Conservation (phyloP, 345 rosid species). For the Lumnitzera racemosa region DNA sequence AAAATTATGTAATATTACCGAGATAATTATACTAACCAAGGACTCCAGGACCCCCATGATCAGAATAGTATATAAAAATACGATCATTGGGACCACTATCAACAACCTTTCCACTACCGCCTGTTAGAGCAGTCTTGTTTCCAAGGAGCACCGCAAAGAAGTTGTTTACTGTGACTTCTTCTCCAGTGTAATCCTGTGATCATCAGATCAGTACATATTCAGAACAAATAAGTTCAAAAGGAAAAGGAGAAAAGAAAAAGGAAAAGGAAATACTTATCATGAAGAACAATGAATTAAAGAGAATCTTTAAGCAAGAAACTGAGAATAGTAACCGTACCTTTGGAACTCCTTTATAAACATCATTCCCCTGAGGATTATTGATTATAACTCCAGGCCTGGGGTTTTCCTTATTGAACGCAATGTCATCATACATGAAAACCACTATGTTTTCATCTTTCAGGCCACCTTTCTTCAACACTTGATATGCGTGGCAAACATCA, state of each 20-base stretch:
- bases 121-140: conserved; percentile 57
- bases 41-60: conserved; percentile 92
- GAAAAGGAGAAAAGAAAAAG: conserved; percentile 1
- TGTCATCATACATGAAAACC: conserved; percentile 43
- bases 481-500: conserved; percentile 40
- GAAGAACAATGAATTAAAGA: not conserved
- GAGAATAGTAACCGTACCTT: conserved; percentile 14
- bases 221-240: conserved; percentile 7
- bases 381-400: conserved; percentile 37
- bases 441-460: conserved; percentile 37
- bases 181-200: conserved; percentile 79
- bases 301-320: not conserved
- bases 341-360: conserved; percentile 38
- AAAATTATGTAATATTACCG: not conserved
- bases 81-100: conserved; percentile 90
- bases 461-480: conserved; percentile 32
- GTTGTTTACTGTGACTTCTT: conserved; percentile 58
- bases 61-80: conserved; percentile 69
- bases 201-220: no score
- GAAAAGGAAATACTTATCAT: not conserved
- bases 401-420: conserved; percentile 28
- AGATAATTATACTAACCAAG: conserved; percentile 49
- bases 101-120: conserved; percentile 86
- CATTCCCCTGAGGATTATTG: conserved; percentile 25
- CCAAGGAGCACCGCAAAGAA: conserved; percentile 82